Conservation (phyloP, 495 filamentous ascomycete species). For the Cercophora samala region DNA sequence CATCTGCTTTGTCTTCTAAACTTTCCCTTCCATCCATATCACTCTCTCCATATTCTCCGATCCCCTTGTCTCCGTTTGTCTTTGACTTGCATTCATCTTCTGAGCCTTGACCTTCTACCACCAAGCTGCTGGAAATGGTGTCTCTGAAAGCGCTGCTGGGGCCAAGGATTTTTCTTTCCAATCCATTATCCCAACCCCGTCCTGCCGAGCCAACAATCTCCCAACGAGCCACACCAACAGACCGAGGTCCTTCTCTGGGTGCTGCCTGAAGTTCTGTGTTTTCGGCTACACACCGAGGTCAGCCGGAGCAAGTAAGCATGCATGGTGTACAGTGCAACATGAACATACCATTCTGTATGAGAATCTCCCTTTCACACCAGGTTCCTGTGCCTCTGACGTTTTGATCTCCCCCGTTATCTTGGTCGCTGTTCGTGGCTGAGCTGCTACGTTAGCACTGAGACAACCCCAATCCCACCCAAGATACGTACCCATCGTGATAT, state of each 20-base stretch:
- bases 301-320: not conserved
- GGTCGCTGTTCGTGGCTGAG: not conserved
- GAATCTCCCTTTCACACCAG: not conserved
- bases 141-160: not conserved
- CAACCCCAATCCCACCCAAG: not conserved
- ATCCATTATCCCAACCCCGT: not conserved
- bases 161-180: not conserved
- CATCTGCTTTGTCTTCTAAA: too few species aligned
- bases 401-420: not conserved
- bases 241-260: not conserved
- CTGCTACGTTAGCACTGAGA: not conserved
- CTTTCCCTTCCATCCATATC: too few species aligned
- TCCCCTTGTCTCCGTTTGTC: too few species aligned
- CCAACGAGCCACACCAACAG: not conserved
- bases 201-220: not conserved
- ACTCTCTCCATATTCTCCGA: not conserved
- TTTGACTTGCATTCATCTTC: not conserved
- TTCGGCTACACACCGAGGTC: too few species aligned
- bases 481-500: not conserved
- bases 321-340: not conserved
- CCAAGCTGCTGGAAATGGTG: not conserved
- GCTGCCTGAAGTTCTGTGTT: not conserved
- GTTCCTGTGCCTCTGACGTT: not conserved
- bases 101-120: not conserved
- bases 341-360: not conserved